phyloP scores from a whole-genome alignment of 108 stramenopile genomes.

The Nitzschia sp. region DNA sequence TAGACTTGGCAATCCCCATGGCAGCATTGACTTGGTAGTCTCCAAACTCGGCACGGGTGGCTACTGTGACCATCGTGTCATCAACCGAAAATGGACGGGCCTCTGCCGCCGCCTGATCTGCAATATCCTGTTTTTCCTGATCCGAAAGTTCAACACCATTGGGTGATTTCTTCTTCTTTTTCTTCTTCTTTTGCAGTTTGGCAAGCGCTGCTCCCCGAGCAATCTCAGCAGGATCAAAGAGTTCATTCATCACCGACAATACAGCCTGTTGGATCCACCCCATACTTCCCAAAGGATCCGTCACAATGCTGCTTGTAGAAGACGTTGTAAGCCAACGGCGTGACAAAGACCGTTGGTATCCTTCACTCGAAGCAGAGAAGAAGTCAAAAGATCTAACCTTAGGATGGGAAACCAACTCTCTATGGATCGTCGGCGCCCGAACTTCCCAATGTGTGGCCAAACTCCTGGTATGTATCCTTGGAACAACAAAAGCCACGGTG shows the following conservation, averaged over 20 bases:
- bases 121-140: slow-evolving; percentile 61
- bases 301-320: slow-evolving; percentile 8
- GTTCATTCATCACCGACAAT: slow-evolving; percentile 62
- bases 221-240: slow-evolving; percentile 76
- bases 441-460: no score
- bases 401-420: no score
- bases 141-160: slow-evolving; percentile 45
- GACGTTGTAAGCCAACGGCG: slow-evolving; percentile 11
- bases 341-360: neutral
- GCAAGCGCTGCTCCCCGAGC: slow-evolving; percentile 64
- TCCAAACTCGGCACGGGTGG: slow-evolving; percentile 82
- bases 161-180: slow-evolving; percentile 65
- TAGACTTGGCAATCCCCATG: slow-evolving; percentile 52
- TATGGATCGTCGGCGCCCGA: no score
- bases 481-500: neutral
- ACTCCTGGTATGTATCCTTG: no score
- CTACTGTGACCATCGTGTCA: slow-evolving; percentile 80
- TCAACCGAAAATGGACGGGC: slow-evolving; percentile 58
- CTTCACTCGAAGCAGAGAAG: no score
- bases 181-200: slow-evolving; percentile 60
- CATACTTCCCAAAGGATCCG: slow-evolving; percentile 18
- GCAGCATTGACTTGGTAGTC: slow-evolving; percentile 97
- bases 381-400: no score
- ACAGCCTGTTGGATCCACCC: slow-evolving; percentile 63
- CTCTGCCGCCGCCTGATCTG: slow-evolving; percentile 50